Conservation (phyloP, 75 land plant species). For the Cryptomeria japonica region DNA sequence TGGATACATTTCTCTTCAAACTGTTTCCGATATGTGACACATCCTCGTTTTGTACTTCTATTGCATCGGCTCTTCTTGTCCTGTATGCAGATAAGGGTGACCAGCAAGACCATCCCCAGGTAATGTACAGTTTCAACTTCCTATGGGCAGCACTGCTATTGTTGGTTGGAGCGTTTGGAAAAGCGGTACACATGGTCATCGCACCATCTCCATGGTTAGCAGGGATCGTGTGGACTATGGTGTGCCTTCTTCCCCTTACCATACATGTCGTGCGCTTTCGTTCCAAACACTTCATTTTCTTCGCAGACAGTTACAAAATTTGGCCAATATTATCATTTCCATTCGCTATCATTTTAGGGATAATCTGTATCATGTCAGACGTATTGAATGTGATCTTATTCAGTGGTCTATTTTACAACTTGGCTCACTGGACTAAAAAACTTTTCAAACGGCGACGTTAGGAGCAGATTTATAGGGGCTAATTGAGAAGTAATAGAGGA, state of each 20-base stretch:
- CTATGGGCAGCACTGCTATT: background rate
- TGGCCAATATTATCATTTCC: background rate
- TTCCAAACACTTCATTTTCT: background rate
- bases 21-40: background rate
- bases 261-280: no score
- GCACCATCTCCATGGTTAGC: background rate
- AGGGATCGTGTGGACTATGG: background rate
- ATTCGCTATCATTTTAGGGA: no score
- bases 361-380: background rate
- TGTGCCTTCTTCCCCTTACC: background rate
- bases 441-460: no score
- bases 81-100: background rate
- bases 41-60: background rate
- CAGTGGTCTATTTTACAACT: background rate
- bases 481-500: no score
- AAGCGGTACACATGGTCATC: background rate
- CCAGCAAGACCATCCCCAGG: background rate
- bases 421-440: no score
- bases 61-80: background rate
- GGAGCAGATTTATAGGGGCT: no score
- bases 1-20: background rate
- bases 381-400: no score
- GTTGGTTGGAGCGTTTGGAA: background rate
- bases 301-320: background rate
- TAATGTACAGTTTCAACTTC: no score